A percentile compares a stretch with the other conserved stretches of the same genome.
phyloP scores from a whole-genome alignment of 495 filamentous ascomycete genomes.

The Sordaria brevicollis region DNA sequence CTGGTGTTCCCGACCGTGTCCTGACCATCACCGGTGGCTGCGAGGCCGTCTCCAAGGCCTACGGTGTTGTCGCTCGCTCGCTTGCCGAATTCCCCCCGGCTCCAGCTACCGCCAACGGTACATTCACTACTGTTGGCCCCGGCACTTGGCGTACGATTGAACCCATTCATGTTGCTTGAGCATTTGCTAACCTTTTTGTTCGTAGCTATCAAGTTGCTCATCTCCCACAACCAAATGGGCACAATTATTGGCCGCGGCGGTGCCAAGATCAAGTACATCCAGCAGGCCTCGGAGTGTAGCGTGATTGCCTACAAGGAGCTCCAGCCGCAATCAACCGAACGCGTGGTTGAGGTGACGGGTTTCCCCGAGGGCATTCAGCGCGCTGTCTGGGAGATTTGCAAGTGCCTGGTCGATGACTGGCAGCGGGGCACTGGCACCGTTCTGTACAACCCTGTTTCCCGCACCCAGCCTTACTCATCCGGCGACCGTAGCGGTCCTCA shows the following conservation, averaged over 20 bases:
- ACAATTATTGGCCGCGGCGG: constrained; percentile 96
- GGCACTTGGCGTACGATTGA: constrained; percentile 77
- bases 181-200: constrained; percentile 11
- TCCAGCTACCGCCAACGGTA: constrained; percentile 69
- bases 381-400: constrained; percentile 97
- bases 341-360: constrained; percentile 92
- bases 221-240: constrained; percentile 99
- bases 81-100: constrained; percentile 89
- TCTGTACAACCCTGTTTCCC: constrained; percentile 89
- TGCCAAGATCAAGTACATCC: constrained; percentile 98
- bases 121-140: too few species aligned
- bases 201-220: constrained; percentile 90
- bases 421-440: constrained; percentile 93
- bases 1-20: constrained; percentile 92
- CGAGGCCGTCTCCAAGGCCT: constrained; percentile 78
- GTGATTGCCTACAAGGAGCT: constrained; percentile 99
- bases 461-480: constrained; percentile 52
- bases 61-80: constrained; percentile 83
- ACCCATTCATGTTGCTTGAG: background rate
- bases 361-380: constrained; percentile 88
- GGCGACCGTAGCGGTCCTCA: constrained; percentile 18
- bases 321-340: constrained; percentile 98
- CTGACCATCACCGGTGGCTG: constrained; percentile 85
- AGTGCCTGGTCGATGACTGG: constrained; percentile 96
- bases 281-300: constrained; percentile 90